These are phyloP conservation scores for Penicillium sp. DNA, from an alignment of 2,329 filamentous ascomycete genomes.

Conservation along the genomic window DNA sequence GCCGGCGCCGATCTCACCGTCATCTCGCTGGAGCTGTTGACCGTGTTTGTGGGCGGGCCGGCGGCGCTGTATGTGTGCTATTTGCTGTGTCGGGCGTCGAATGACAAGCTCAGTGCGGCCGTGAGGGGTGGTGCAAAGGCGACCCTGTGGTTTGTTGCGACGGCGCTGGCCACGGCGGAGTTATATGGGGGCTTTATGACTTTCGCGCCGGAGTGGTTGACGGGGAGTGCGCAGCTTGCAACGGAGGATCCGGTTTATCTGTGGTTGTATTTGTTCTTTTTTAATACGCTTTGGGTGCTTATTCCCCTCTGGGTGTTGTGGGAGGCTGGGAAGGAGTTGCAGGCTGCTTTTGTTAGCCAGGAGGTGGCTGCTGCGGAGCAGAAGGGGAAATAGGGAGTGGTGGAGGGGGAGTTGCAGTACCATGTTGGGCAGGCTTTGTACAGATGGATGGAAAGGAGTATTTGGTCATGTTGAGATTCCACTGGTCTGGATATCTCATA, in stretches of 20 bases:
- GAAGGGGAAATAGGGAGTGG: constrained; percentile 25
- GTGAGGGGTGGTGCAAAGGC: constrained; percentile 33
- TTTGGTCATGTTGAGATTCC: background rate
- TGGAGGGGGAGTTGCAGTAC: background rate
- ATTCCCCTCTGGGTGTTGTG: constrained; percentile 61
- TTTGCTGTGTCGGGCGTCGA: constrained; percentile 43
- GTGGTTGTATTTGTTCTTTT: constrained; percentile 66
- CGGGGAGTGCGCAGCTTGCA: constrained; percentile 58
- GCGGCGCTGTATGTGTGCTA: constrained; percentile 61
- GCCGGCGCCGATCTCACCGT: constrained; percentile 60
- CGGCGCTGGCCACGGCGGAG: constrained; percentile 62
- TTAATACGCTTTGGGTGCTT: constrained; percentile 65
- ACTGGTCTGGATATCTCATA: background rate
- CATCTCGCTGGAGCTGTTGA: constrained; percentile 62
- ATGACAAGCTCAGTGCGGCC: constrained; percentile 15
- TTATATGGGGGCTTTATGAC: constrained; percentile 67
- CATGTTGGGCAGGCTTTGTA: background rate
- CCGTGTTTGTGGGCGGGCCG: constrained; percentile 61
- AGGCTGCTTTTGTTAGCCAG: constrained; percentile 36
- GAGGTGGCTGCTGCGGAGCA: constrained; percentile 22
- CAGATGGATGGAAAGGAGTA: background rate
- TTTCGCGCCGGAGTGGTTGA: constrained; percentile 67
- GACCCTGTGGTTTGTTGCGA: constrained; percentile 59
- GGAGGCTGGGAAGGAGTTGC: constrained; percentile 53
- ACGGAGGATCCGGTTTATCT: constrained; percentile 63